Evolutionary conservation across 495 filamentous ascomycete genomes (phyloP).

Genomic region (Aspergillus campestris): DNA sequence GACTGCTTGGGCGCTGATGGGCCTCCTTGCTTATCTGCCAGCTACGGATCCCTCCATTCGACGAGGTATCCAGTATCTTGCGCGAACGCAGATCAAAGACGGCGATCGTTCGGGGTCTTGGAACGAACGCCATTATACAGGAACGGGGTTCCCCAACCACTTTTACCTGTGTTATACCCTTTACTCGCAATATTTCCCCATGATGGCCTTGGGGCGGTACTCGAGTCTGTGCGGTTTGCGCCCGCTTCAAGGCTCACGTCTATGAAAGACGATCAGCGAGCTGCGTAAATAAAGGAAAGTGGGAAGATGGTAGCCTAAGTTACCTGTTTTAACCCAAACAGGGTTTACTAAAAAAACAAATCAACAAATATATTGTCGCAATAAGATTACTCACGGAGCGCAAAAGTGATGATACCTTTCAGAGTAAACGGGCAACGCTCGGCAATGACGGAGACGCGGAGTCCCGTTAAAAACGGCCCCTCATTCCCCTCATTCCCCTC

Average conservation of each 20-base stretch:
- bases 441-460: not conserved
- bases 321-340: too few relatives aligned
- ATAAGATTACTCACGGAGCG: too few relatives aligned
- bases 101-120: conserved; percentile 14
- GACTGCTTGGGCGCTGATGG: conserved; percentile 32
- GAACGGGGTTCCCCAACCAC: conserved; percentile 25
- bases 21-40: conserved; percentile 11
- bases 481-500: conserved; percentile 16
- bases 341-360: too few relatives aligned
- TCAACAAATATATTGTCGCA: too few relatives aligned
- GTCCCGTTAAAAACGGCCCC: conserved; percentile 15
- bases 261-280: too few relatives aligned
- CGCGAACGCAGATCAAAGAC: conserved; percentile 2
- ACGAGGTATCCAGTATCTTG: conserved; percentile 16
- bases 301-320: too few relatives aligned
- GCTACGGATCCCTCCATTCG: conserved; percentile 6
- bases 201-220: conserved; percentile 32
- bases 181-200: conserved; percentile 32
- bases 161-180: conserved; percentile 27
- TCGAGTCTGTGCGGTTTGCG: too few relatives aligned
- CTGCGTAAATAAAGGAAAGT: too few relatives aligned
- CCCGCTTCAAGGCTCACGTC: too few relatives aligned
- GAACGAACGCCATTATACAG: conserved; percentile 20
- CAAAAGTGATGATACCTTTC: too few relatives aligned
- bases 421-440: not conserved